Evolutionary conservation across 441 rosid species (phyloP).

Genomic region (Jatropha multifida): DNA sequence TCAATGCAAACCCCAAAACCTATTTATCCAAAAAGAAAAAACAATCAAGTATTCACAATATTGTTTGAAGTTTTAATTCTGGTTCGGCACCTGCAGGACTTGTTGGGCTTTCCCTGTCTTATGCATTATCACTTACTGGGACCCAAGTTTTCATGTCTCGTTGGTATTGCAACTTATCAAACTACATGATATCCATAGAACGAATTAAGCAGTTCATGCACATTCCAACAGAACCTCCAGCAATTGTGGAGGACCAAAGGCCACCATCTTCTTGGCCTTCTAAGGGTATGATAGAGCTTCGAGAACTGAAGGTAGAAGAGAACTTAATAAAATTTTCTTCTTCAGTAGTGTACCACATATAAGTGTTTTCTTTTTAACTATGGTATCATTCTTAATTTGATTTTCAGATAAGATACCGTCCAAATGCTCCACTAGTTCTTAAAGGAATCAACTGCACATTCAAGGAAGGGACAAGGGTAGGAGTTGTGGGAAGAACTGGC

Average conservation of each 20-base stretch:
- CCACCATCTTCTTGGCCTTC: constrained; percentile 80
- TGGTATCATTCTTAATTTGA: neutral
- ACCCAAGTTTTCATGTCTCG: constrained; percentile 62
- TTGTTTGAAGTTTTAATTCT: neutral
- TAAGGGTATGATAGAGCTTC: constrained; percentile 72
- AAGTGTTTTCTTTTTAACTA: neutral
- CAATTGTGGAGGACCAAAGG: constrained; percentile 53
- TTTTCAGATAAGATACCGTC: constrained; percentile 69
- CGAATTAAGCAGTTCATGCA: constrained; percentile 86
- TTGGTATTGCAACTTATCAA: constrained; percentile 74
- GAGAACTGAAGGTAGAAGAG: constrained; percentile 57
- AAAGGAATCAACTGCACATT: constrained; percentile 84
- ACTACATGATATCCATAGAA: constrained; percentile 78
- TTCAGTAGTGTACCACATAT: neutral
- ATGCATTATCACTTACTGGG: constrained; percentile 59
- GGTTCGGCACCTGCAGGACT: constrained; percentile 46
- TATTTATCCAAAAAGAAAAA: too few relatives aligned
- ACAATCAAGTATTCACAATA: neutral
- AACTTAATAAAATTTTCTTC: neutral
- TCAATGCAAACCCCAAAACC: too few relatives aligned
- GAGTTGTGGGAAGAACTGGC: constrained; percentile 89
- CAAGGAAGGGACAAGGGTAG: constrained; percentile 70
- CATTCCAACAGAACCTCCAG: constrained; percentile 71
- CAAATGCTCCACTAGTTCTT: constrained; percentile 73
- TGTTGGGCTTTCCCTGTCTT: constrained; percentile 87